Conservation (phyloP, 345 rosid genomes). For the Ailanthus altissimus region DNA sequence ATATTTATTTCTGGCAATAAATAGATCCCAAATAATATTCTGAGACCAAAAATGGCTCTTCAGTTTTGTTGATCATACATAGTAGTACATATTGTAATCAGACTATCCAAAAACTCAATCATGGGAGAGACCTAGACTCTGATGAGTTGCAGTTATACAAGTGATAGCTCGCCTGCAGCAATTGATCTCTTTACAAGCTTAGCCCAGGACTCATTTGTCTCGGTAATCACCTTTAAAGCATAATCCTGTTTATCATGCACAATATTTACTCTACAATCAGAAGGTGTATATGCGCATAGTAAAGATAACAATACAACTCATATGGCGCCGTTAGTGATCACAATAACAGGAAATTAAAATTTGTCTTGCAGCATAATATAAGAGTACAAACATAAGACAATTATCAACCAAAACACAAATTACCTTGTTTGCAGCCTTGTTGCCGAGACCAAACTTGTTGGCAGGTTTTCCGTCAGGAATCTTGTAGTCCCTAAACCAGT, state of each 20-base stretch:
- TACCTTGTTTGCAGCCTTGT: conserved; percentile 90
- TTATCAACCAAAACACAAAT: background rate
- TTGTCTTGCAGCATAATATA: background rate
- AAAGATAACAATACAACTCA: background rate
- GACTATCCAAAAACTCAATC: background rate
- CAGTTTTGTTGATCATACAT: background rate
- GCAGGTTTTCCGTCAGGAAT: conserved; percentile 99
- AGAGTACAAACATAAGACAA: background rate
- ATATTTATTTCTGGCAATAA: background rate
- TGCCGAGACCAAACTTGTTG: conserved; percentile 92
- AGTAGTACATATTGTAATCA: background rate
- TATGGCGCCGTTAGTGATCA: no score
- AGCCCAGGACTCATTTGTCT: conserved; percentile 85
- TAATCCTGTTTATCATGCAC: conserved; percentile 52
- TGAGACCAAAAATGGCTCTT: conserved; percentile 1
- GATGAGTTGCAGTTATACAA: background rate
- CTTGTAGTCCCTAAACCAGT: conserved; percentile 98
- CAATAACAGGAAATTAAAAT: background rate
- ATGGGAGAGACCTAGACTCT: background rate
- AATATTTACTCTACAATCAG: background rate
- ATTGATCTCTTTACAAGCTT: conserved; percentile 69
- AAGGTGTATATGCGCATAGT: background rate
- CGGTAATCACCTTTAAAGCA: conserved; percentile 75
- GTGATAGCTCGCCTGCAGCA: conserved; percentile 9
- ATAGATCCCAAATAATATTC: background rate